phyloP scores from a whole-genome alignment of 164 flowering plant genomes.

The Taxillus chinensis region DNA sequence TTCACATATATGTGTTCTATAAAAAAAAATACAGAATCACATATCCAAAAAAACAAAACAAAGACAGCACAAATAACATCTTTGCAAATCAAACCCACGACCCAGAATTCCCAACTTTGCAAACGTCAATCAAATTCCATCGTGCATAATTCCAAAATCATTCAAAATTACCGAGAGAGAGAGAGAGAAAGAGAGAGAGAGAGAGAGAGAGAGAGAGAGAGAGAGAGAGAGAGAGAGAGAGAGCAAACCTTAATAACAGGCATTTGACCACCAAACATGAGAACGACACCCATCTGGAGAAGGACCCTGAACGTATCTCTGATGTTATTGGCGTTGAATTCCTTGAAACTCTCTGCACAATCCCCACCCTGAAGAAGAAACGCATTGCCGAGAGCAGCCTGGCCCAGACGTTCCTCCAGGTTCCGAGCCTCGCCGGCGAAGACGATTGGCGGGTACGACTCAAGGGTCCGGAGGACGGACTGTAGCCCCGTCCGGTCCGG shows the following conservation, averaged over 20 bases:
- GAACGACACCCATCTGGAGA: constrained; percentile 33
- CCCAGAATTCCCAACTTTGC: too few relatives aligned
- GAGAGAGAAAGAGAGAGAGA: too few relatives aligned
- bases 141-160: too few relatives aligned
- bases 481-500: constrained; percentile 18
- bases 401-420: constrained; percentile 22
- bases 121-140: too few relatives aligned
- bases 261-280: constrained; percentile 34
- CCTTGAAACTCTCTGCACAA: constrained; percentile 35
- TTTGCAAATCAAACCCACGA: too few relatives aligned
- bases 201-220: neutral
- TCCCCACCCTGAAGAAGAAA: constrained; percentile 34
- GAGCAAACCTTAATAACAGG: constrained; percentile 22
- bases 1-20: too few relatives aligned
- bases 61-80: too few relatives aligned
- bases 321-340: constrained; percentile 27
- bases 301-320: constrained; percentile 27
- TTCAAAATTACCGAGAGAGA: too few relatives aligned
- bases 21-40: too few relatives aligned
- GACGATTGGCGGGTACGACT: constrained; percentile 24
- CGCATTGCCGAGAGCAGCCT: constrained; percentile 30
- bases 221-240: neutral
- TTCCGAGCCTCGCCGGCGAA: constrained; percentile 30
- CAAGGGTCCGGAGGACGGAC: constrained; percentile 19
- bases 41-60: too few relatives aligned